phyloP scores from a whole-genome alignment of 768 basidiomycete genomes.

The Lentinula detonsa region DNA sequence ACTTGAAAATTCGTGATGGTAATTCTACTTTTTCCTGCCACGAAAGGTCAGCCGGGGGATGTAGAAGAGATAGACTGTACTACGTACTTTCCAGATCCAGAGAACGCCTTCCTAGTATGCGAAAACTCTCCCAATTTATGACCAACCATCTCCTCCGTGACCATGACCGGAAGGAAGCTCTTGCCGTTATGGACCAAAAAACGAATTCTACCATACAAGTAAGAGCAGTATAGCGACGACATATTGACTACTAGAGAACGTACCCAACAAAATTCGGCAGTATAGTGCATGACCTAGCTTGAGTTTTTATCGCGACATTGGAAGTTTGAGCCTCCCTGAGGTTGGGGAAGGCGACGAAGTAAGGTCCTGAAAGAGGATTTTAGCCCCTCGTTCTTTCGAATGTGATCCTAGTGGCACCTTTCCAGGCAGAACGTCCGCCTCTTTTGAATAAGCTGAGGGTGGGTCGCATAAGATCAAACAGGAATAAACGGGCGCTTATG shows the following conservation, averaged over 20 bases:
- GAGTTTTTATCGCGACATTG: conserved; percentile 83
- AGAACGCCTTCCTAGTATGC: conserved; percentile 82
- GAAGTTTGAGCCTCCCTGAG: conserved; percentile 73
- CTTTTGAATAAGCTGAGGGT: conserved; percentile 48
- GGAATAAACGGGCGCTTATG: background rate
- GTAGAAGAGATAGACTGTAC: conserved; percentile 22
- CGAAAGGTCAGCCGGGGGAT: background rate
- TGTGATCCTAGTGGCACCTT: conserved; percentile 40
- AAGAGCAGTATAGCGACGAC: too few relatives aligned
- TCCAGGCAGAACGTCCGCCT: conserved; percentile 77
- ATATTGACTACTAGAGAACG: conserved; percentile 17
- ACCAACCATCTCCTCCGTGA: conserved; percentile 98
- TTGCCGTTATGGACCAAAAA: conserved; percentile 96
- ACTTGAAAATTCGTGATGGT: background rate
- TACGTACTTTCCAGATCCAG: conserved; percentile 68
- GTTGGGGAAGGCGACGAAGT: conserved; percentile 90
- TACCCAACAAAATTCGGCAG: conserved; percentile 96
- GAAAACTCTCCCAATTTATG: conserved; percentile 97
- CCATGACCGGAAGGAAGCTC: conserved; percentile 75
- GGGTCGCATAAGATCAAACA: conserved; percentile 46
- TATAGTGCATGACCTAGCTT: conserved; percentile 86
- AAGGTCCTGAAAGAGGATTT: conserved; percentile 64
- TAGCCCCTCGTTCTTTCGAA: background rate
- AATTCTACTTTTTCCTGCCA: background rate
- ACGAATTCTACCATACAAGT: conserved; percentile 46